A percentile compares a stretch with the other conserved stretches of the same genome.
Evolutionary conservation across 495 filamentous ascomycete species (phyloP).

Genomic region (Bacidia gigantensis): DNA sequence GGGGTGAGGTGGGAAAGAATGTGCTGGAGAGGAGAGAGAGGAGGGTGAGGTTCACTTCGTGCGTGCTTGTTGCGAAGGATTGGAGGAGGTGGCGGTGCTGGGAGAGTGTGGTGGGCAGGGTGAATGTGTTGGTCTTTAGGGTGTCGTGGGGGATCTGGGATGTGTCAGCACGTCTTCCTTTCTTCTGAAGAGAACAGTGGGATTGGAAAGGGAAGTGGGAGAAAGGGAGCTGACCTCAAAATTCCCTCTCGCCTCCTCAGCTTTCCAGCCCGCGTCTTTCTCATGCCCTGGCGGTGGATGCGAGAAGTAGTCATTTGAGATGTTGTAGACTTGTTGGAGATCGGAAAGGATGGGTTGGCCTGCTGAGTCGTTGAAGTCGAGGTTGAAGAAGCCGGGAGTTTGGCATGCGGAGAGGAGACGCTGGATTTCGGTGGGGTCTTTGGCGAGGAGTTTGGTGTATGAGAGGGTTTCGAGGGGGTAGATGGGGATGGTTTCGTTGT

Average conservation of each 20-base stretch:
- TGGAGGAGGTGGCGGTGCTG: background rate
- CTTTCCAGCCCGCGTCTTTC: background rate
- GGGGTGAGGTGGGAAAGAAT: conserved; percentile 25
- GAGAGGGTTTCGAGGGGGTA: conserved; percentile 3
- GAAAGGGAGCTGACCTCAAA: background rate
- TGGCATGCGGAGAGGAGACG: conserved; percentile 36
- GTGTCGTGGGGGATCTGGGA: background rate
- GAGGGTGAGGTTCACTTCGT: conserved; percentile 33
- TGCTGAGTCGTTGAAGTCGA: conserved; percentile 29
- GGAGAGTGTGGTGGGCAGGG: background rate
- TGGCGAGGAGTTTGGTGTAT: background rate
- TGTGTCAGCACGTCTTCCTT: no score
- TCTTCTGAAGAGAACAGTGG: background rate
- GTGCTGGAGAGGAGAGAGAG: conserved; percentile 35
- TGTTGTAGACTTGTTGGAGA: background rate
- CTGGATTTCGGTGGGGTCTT: conserved; percentile 25
- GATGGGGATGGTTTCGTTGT: background rate
- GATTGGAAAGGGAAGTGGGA: background rate
- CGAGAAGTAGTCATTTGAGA: conserved; percentile 1
- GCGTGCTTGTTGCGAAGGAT: background rate
- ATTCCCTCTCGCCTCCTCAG: background rate
- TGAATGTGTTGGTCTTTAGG: background rate
- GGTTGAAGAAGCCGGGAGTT: conserved; percentile 43
- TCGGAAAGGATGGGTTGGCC: background rate
- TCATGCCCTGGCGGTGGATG: background rate